Evolutionary conservation across 129 eudicot genomes (phyloP).

Genomic region (Tagetes patula): DNA sequence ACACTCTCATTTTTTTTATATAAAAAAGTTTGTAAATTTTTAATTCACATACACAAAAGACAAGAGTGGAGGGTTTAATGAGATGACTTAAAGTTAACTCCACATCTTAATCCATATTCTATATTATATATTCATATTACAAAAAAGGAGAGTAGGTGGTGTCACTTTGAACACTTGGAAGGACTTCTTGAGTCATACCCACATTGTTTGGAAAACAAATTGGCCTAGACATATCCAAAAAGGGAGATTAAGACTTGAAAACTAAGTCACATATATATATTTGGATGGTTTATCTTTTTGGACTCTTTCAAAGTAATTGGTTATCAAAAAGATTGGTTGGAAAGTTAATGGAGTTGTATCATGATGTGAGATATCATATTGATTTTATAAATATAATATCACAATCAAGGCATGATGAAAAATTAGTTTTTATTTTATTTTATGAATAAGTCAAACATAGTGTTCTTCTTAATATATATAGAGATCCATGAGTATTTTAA

Average conservation of each 20-base stretch:
- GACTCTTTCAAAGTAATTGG: constrained; percentile 61
- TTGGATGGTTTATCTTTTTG: constrained; percentile 37
- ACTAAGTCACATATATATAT: constrained; percentile 43
- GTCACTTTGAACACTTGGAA: constrained; percentile 69
- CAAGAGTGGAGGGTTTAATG: constrained; percentile 25
- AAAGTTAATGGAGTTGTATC: constrained; percentile 68
- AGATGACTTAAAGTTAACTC: constrained; percentile 79
- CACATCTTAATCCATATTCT: constrained; percentile 51
- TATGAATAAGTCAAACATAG: constrained; percentile 26
- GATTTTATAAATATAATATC: constrained; percentile 38
- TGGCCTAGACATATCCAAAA: constrained; percentile 58
- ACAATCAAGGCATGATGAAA: constrained; percentile 41
- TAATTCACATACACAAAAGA: constrained; percentile 27
- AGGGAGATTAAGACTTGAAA: constrained; percentile 64
- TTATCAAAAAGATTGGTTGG: constrained; percentile 50
- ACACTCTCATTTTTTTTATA: background rate
- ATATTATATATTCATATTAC: constrained; percentile 19
- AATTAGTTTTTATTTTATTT: constrained; percentile 13
- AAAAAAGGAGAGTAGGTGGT: constrained; percentile 41
- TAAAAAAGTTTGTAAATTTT: background rate
- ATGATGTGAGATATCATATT: constrained; percentile 48
- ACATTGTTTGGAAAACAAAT: constrained; percentile 62
- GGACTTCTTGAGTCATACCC: constrained; percentile 71
- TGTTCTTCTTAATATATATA: constrained; percentile 10
- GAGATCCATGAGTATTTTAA: background rate